Conservation (phyloP, 2,329 filamentous ascomycete genomes). For the Bipolaris victoriae region DNA sequence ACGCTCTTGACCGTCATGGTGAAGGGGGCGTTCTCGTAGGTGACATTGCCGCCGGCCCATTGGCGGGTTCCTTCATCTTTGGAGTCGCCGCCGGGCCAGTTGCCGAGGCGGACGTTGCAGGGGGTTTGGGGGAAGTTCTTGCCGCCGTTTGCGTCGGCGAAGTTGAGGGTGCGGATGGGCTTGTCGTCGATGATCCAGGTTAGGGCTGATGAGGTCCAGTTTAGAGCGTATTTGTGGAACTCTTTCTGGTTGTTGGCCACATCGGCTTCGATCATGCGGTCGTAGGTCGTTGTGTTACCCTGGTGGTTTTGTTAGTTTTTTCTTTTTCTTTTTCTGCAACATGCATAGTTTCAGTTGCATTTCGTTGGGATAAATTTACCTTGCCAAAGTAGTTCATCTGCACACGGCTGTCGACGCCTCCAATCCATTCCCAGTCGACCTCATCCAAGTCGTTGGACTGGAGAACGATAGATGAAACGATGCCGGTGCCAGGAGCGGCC, state of each 20-base stretch:
- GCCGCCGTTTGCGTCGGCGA: slow-evolving; percentile 63
- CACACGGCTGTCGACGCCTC: slow-evolving; percentile 66
- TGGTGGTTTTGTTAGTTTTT: slow-evolving; percentile 53
- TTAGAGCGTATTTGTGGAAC: slow-evolving; percentile 71
- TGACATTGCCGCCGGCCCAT: slow-evolving; percentile 69
- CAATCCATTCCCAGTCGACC: slow-evolving; percentile 84
- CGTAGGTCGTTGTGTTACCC: slow-evolving; percentile 72
- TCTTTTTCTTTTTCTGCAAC: background rate
- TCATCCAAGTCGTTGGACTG: slow-evolving; percentile 85
- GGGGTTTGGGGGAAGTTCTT: slow-evolving; percentile 77
- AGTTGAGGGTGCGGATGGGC: slow-evolving; percentile 67
- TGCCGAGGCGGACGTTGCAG: slow-evolving; percentile 61
- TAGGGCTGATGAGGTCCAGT: slow-evolving; percentile 71
- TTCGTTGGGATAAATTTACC: slow-evolving; percentile 20
- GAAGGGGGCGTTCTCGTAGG: slow-evolving; percentile 57
- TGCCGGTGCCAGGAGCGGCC: slow-evolving; percentile 74
- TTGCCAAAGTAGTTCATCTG: slow-evolving; percentile 81
- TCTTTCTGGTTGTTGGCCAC: slow-evolving; percentile 63
- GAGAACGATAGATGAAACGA: slow-evolving; percentile 82
- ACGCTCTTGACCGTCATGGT: slow-evolving; percentile 60
- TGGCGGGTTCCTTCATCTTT: slow-evolving; percentile 64
- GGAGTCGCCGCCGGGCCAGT: slow-evolving; percentile 57
- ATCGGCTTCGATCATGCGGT: slow-evolving; percentile 69
- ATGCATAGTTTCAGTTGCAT: slow-evolving; percentile 23
- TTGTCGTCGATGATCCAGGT: slow-evolving; percentile 74